Evolutionary conservation across 441 rosid genomes (phyloP).

Genomic region (Arabidopsis lyrata): DNA sequence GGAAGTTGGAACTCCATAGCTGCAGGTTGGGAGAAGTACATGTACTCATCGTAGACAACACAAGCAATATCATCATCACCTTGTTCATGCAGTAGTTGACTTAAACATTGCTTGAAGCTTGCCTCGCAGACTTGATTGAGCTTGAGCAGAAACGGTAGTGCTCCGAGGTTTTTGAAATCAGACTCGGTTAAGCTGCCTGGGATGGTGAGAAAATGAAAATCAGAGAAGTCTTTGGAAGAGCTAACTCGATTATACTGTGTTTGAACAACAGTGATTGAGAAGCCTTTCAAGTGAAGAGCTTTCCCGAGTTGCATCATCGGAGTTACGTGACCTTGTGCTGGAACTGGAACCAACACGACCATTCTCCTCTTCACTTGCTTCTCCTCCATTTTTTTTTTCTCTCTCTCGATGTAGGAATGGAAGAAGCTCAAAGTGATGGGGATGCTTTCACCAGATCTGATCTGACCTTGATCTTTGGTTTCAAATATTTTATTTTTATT

Average conservation of each 20-base stretch:
- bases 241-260: slow-evolving; percentile 20
- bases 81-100: slow-evolving; percentile 26
- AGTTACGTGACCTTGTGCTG: slow-evolving; percentile 54
- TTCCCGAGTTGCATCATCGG: slow-evolving; percentile 57
- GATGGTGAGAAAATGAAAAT: slow-evolving; percentile 44
- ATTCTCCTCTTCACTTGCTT: slow-evolving; percentile 13
- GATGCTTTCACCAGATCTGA: background rate
- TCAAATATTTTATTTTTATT: background rate
- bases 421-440: slow-evolving; percentile 1
- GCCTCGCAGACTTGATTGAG: slow-evolving; percentile 39
- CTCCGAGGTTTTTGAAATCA: slow-evolving; percentile 1
- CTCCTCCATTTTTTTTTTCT: slow-evolving; percentile 22
- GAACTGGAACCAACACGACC: slow-evolving; percentile 47
- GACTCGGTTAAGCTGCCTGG: slow-evolving; percentile 38
- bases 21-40: slow-evolving; percentile 53
- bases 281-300: slow-evolving; percentile 47
- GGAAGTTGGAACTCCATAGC: slow-evolving; percentile 51
- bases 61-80: slow-evolving; percentile 34
- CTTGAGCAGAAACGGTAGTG: slow-evolving; percentile 12
- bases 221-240: slow-evolving; percentile 39
- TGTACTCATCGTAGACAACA: slow-evolving; percentile 57
- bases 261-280: slow-evolving; percentile 41
- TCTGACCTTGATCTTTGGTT: slow-evolving; percentile 2
- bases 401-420: slow-evolving; percentile 6
- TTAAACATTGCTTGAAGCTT: slow-evolving; percentile 43